Evolutionary conservation across 495 filamentous ascomycete genomes (phyloP), one percentile per base, ranked within the genome.

Genomic region (Immersiella caudata): DNA sequence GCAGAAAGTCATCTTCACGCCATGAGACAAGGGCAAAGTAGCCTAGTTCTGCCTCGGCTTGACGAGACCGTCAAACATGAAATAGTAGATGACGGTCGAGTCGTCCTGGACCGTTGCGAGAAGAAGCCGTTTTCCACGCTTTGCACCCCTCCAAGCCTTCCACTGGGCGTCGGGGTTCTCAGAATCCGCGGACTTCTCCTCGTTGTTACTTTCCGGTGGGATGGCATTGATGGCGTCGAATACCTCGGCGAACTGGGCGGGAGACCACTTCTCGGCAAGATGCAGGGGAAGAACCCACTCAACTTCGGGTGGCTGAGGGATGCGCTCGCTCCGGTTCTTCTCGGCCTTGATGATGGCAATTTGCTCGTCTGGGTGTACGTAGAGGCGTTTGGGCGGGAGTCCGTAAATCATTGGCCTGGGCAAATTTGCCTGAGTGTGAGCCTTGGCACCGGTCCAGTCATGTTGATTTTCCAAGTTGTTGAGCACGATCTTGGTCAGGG

Each of bases 311-410:
- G 81, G 78, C 68, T 82, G 82, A 26, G 73, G 69, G n/a, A 84
- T 78, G 29, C 63, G 70, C 60, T 78, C 24, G 69, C 75, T 70
- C 2, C 71, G 66, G 29, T 75, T 75, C 64, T 80, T 77, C 63
- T 82, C 79, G 50, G 80, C 79, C 76, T 91, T 88, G 63, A 96
- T 79, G 75, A 92, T 85, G 68, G 87, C 89, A 51, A 93, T 85
- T 78, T 96, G 93, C 78, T 96, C 92, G 76, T 97, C 95, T 6
- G 95, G 95, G 76, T 99, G 94, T 62, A 91, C 85, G 79, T 99
- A 98, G 24, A 96, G 84, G 6, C 88, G 86, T 59, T 90, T 86
- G 6, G 95, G 93, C 8, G 95, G 94, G n/a, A 97, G 82, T 6
- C 95, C 95, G 6, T 92, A 92, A 58, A 99, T 83, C 67, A 99